Evolutionary conservation across 495 filamentous ascomycete species (phyloP), one percentile per base, ranked within the genome.

Genomic region (Hypoxylon lienhwacheense): DNA sequence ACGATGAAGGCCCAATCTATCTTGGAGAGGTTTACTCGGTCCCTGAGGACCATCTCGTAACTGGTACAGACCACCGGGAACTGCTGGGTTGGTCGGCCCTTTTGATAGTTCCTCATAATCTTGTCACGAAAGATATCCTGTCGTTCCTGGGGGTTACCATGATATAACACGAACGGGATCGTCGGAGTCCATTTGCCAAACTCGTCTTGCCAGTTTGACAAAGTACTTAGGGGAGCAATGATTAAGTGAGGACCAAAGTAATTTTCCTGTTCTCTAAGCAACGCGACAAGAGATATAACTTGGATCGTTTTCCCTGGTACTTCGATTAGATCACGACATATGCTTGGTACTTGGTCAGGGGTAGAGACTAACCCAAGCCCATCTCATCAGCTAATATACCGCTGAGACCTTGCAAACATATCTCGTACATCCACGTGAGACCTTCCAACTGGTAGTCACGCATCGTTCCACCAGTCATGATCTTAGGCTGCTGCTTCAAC

Each of bases 381-480:
- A 98, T 98, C 69, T 98, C 93, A 64, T 98, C 93, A 0, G 93
- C 93, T 16, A 98, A 69, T 54, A 98, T 98, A 0, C 93, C 93
- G 63, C 90, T 95, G 64, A 97, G 77, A 3, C 93, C 91, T 67
- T 96, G 96, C 12, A 71, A 62, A 51, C 76, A 78, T 47, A 82
- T 78, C 77, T 96, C 90, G 66, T 90, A 95, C 63, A 97, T 81
- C 93, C 93, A 98, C 14, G 93, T 91, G 16, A 98, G 67, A 0
- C 93, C 93, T 71, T 97, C 91, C 0, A 98, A 74, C 63, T 98
- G 93, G 71, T 98, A 98, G 45, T 85, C 83, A 15, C 90, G 81
- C 95, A 98, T 97, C 10, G 83, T 84, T 7, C 95, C 93, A 15
- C 92, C 92, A 4, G 84, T 86, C 40, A 98, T 82, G 35, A 88